These are phyloP conservation scores for Saraca asoca DNA, from an alignment of 331 rosid genomes.

Conservation along the genomic window DNA sequence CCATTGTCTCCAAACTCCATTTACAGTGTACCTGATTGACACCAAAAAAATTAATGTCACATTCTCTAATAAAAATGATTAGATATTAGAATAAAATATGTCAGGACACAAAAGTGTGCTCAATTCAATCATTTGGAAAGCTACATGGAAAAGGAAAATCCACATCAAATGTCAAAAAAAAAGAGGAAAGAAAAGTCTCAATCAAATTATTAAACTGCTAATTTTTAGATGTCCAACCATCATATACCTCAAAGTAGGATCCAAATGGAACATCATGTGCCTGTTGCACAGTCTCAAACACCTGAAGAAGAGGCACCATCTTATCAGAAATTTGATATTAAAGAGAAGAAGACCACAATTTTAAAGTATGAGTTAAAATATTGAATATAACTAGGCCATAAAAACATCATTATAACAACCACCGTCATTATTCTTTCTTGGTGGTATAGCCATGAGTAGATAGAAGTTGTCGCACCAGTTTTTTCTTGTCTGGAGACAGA, in stretches of 20 bases:
- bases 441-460: constrained; percentile 13
- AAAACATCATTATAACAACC: background rate
- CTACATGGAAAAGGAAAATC: constrained; percentile 22
- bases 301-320: constrained; percentile 49
- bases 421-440: constrained; percentile 8
- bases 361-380: constrained; percentile 8
- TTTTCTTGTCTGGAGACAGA: constrained; percentile 69
- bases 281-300: constrained; percentile 91
- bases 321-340: constrained; percentile 19
- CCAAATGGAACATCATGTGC: constrained; percentile 99
- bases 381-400: constrained; percentile 9
- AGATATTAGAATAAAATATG: constrained; percentile 16
- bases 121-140: background rate
- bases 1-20: constrained; percentile 66
- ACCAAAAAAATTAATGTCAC: constrained; percentile 29
- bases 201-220: constrained; percentile 19
- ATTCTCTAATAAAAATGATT: constrained; percentile 16
- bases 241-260: constrained; percentile 81
- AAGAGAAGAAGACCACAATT: background rate
- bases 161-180: constrained; percentile 22
- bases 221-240: constrained; percentile 24
- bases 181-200: background rate
- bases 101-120: constrained; percentile 3
- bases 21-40: constrained; percentile 72
- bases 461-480: constrained; percentile 57